These are phyloP conservation scores for Saprolegnia parasitica DNA, from an alignment of 352 stramenopile species.

Conservation along the genomic window DNA sequence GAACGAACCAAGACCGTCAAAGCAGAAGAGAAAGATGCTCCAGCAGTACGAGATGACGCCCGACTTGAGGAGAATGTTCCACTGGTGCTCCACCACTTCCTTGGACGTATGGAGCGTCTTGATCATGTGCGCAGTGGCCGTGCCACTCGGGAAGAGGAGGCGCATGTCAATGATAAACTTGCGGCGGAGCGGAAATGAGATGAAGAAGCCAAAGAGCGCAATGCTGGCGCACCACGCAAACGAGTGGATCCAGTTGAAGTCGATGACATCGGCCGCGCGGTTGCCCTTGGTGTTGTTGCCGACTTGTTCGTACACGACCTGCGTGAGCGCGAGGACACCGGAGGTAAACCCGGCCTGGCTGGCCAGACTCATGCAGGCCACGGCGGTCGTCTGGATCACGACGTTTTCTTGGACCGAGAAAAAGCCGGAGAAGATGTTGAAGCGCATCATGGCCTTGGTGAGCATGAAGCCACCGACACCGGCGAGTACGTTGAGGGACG, in stretches of 20 bases:
- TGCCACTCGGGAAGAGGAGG: constrained; percentile 17
- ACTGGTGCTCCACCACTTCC: constrained; percentile 25
- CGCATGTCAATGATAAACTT: constrained; percentile 26
- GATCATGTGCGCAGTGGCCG: constrained; percentile 23
- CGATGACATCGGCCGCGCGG: constrained; percentile 14
- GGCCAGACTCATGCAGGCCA: constrained; percentile 13
- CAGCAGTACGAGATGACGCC: constrained; percentile 12
- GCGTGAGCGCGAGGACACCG: constrained; percentile 13
- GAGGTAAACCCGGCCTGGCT: constrained; percentile 22
- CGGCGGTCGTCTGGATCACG: constrained; percentile 25
- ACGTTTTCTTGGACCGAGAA: constrained; percentile 28
- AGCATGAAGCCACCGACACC: constrained; percentile 28
- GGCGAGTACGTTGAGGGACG: constrained; percentile 25
- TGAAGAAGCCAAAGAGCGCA: constrained; percentile 28
- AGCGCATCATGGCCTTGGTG: neutral
- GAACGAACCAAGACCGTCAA: constrained; percentile 18
- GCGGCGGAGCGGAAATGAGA: constrained; percentile 25
- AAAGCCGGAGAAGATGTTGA: neutral
- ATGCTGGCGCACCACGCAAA: constrained; percentile 25
- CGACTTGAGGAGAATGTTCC: constrained; percentile 21
- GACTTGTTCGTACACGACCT: constrained; percentile 15
- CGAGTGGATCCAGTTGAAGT: constrained; percentile 18
- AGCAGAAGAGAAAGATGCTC: constrained; percentile 25
- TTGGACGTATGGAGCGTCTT: constrained; percentile 24
- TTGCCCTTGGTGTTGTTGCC: constrained; percentile 25